Percentiles rank a stretch among this genome's conserved stretches.
phyloP scores from a whole-genome alignment of 1,284 basidiomycete genomes.

The Fomitopsis pinicola region DNA sequence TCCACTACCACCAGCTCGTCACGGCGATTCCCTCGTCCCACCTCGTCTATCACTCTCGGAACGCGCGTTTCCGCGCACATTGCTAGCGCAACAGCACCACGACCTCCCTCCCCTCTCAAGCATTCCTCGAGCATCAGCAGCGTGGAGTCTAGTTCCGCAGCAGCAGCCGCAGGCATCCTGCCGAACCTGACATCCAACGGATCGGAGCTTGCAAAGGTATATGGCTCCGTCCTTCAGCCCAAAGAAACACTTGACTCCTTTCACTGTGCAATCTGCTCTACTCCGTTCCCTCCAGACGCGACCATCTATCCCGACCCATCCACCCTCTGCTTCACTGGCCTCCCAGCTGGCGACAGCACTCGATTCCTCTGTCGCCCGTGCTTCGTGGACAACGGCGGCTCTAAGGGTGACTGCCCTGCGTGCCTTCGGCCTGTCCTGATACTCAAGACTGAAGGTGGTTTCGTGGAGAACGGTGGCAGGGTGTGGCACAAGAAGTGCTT shows the following conservation, averaged over 20 bases:
- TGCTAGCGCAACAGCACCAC: slow-evolving; percentile 41
- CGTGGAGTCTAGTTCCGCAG: slow-evolving; percentile 33
- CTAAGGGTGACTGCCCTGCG: slow-evolving; percentile 63
- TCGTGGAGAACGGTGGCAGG: slow-evolving; percentile 60
- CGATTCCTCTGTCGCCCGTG: slow-evolving; percentile 71
- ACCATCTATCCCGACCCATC: slow-evolving; percentile 78
- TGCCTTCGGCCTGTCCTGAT: slow-evolving; percentile 68
- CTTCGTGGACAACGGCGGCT: slow-evolving; percentile 66
- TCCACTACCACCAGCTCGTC: slow-evolving; percentile 24
- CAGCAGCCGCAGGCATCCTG: slow-evolving; percentile 49
- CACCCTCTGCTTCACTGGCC: slow-evolving; percentile 18
- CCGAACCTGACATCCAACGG: slow-evolving; percentile 44
- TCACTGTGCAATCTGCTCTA: slow-evolving; percentile 60
- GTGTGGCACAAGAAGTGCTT: slow-evolving; percentile 82
- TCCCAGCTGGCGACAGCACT: slow-evolving; percentile 30
- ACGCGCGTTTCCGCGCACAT: slow-evolving; percentile 57
- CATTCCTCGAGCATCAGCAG: slow-evolving; percentile 35
- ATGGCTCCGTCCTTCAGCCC: slow-evolving; percentile 77
- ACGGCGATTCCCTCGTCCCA: slow-evolving; percentile 48
- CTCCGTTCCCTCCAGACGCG: slow-evolving; percentile 68
- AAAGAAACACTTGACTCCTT: slow-evolving; percentile 64
- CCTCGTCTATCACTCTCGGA: slow-evolving; percentile 35
- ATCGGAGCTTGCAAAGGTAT: slow-evolving; percentile 71
- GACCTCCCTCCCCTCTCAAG: slow-evolving; percentile 56
- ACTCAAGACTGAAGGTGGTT: slow-evolving; percentile 71